Evolutionary conservation across 495 filamentous ascomycete species (phyloP).

Genomic region (Filosporella fistucella): DNA sequence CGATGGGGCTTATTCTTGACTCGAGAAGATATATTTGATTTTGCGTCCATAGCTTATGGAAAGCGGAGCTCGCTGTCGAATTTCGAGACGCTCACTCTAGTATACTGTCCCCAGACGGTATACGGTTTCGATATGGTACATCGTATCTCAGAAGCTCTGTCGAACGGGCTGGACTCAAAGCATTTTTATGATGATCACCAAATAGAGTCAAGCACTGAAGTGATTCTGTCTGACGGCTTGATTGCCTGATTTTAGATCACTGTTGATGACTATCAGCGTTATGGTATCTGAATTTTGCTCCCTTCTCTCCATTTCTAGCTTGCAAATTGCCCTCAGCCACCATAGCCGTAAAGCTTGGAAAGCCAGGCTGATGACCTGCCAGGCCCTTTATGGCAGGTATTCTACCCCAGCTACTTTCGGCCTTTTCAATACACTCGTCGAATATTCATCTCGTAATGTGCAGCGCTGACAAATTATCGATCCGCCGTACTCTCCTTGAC

Average conservation of each 20-base stretch:
- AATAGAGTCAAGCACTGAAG: constrained; percentile 99
- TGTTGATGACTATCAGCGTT: constrained; percentile 73
- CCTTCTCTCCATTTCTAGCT: not conserved
- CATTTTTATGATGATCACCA: constrained; percentile 92
- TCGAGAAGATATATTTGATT: constrained; percentile 76
- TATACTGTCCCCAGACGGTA: too few relatives aligned
- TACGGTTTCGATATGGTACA: too few relatives aligned
- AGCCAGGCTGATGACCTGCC: too few relatives aligned
- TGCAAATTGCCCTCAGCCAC: too few relatives aligned
- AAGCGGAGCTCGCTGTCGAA: constrained; percentile 37
- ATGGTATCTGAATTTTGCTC: constrained; percentile 71
- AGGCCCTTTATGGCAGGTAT: too few relatives aligned
- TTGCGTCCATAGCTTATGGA: constrained; percentile 63
- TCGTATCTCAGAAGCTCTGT: constrained; percentile 54
- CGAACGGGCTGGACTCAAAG: constrained; percentile 58
- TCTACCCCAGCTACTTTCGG: too few relatives aligned
- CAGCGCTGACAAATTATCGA: too few relatives aligned
- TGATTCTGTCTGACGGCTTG: constrained; percentile 47
- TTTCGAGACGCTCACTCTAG: constrained; percentile 20
- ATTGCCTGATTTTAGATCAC: too few relatives aligned
- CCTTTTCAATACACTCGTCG: too few relatives aligned
- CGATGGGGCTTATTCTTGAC: constrained; percentile 99
- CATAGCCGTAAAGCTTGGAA: not conserved
- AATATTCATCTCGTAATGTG: too few relatives aligned
- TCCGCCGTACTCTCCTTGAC: too few relatives aligned